Percentiles rank a stretch among this genome's conserved stretches.
phyloP scores from a whole-genome alignment of 1,284 basidiomycete genomes.

The Leccinum fuscescens region DNA sequence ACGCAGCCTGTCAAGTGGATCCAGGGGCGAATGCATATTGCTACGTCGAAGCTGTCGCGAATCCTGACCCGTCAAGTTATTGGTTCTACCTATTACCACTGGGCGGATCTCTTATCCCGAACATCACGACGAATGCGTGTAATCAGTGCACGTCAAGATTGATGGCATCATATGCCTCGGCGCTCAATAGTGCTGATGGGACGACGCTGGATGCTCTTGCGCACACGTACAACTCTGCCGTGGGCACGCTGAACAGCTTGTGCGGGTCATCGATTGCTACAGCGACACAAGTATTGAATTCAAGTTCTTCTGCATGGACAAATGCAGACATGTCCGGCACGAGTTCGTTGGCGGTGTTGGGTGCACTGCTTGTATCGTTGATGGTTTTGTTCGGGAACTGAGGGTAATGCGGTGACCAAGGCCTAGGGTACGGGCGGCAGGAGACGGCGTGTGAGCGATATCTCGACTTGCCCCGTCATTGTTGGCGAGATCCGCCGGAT shows the following conservation, averaged over 20 bases:
- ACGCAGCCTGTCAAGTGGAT: conserved; percentile 55
- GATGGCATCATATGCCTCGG: conserved; percentile 47
- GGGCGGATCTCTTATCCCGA: conserved; percentile 48
- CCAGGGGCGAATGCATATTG: conserved; percentile 61
- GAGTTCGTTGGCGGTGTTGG: conserved; percentile 10
- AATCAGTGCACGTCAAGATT: conserved; percentile 56
- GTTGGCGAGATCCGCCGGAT: background rate
- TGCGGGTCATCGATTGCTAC: conserved; percentile 39
- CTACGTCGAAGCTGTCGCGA: conserved; percentile 59
- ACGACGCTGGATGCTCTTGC: conserved; percentile 32
- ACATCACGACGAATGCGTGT: conserved; percentile 48
- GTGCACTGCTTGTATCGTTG: conserved; percentile 13
- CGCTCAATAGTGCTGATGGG: conserved; percentile 15
- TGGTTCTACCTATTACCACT: conserved; percentile 68
- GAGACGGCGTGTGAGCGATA: background rate
- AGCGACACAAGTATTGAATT: conserved; percentile 12
- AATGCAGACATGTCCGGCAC: conserved; percentile 12
- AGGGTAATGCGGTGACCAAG: conserved; percentile 3
- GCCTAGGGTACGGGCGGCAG: background rate
- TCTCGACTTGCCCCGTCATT: background rate
- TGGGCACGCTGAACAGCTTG: conserved; percentile 28
- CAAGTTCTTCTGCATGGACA: conserved; percentile 14
- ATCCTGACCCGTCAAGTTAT: conserved; percentile 54
- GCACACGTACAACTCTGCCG: conserved; percentile 41
- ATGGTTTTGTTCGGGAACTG: conserved; percentile 6